Conservation (phyloP, 164 flowering plant species). For the Pachysandra terminalis region DNA sequence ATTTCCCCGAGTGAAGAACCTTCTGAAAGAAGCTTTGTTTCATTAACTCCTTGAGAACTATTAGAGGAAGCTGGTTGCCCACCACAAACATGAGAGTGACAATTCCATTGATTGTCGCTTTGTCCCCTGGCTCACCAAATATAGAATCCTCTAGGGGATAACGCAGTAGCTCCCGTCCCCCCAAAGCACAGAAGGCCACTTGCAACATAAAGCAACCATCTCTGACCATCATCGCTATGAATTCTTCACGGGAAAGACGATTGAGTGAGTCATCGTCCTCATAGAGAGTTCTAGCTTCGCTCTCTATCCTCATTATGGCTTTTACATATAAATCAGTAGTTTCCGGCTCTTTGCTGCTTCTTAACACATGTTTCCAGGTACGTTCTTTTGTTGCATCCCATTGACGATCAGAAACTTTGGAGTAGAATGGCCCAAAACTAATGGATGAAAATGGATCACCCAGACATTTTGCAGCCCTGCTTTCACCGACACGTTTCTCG, state of each 20-base stretch:
- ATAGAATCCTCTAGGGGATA: not conserved
- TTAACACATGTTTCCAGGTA: not conserved
- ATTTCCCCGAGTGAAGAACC: not conserved
- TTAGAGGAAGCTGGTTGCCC: not conserved
- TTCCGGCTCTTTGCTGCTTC: not conserved
- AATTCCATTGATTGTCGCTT: not conserved
- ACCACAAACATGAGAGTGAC: not conserved
- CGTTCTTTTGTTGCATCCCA: not conserved
- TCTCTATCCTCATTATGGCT: not conserved
- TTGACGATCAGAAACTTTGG: not conserved
- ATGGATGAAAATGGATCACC: not conserved
- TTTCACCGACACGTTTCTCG: not conserved
- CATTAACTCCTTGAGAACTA: not conserved
- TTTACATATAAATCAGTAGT: not conserved
- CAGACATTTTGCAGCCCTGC: not conserved
- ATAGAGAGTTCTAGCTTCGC: not conserved
- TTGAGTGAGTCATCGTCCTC: not conserved
- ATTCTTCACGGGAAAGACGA: not conserved
- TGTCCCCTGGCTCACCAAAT: not conserved
- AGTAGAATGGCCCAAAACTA: not conserved
- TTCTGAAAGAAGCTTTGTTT: not conserved
- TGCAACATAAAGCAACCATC: not conserved
- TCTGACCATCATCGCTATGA: not conserved
- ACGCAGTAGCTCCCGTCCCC: not conserved
- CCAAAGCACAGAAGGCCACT: not conserved